Evolutionary conservation across 2,329 filamentous ascomycete species (phyloP).

Genomic region (Acrocalymma vagum): DNA sequence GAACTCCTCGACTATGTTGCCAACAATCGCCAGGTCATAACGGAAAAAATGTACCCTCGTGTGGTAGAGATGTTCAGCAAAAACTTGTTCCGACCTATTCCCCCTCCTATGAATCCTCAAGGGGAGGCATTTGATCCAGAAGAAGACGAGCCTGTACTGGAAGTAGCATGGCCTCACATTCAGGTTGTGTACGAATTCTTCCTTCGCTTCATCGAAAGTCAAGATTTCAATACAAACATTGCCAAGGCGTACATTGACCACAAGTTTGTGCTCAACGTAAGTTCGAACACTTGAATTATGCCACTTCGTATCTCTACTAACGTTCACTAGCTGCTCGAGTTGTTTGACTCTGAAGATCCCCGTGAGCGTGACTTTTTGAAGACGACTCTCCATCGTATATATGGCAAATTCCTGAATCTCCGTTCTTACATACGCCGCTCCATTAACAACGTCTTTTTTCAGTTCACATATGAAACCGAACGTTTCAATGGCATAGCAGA

Average conservation of each 20-base stretch:
- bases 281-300: slow-evolving; percentile 16
- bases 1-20: slow-evolving; percentile 97
- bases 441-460: slow-evolving; percentile 99
- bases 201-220: slow-evolving; percentile 97
- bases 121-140: slow-evolving; percentile 98
- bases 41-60: slow-evolving; percentile 97
- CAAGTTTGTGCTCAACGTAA: slow-evolving; percentile 86
- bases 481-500: slow-evolving; percentile 98
- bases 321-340: slow-evolving; percentile 76
- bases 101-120: slow-evolving; percentile 95
- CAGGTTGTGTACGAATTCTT: slow-evolving; percentile 99
- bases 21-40: slow-evolving; percentile 98
- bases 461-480: slow-evolving; percentile 98
- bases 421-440: slow-evolving; percentile 96
- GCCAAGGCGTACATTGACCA: slow-evolving; percentile 99
- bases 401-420: slow-evolving; percentile 98
- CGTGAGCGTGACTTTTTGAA: slow-evolving; percentile 97
- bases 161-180: slow-evolving; percentile 99
- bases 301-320: slow-evolving; percentile 23
- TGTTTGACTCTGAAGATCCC: slow-evolving; percentile 98
- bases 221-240: slow-evolving; percentile 99
- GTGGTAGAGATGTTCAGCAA: slow-evolving; percentile 99
- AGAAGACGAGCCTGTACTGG: slow-evolving; percentile 96
- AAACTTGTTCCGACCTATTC: slow-evolving; percentile 96
- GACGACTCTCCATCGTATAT: slow-evolving; percentile 96